Evolutionary conservation across 257 asterid genomes (phyloP).

Genomic region (Solanum virginianum): DNA sequence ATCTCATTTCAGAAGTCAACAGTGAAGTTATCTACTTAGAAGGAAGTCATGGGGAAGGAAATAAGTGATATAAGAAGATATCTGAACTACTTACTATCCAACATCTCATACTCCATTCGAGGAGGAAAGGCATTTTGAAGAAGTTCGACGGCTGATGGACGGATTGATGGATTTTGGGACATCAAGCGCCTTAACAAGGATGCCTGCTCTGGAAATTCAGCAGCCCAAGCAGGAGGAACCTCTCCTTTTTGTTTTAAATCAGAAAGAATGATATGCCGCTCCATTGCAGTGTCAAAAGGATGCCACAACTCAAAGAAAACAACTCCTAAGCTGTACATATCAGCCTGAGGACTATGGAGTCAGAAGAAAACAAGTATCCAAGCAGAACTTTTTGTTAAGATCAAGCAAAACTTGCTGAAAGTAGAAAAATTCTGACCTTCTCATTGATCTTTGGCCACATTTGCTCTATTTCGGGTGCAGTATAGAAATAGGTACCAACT

Average conservation of each 20-base stretch:
- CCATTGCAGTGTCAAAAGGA: constrained; percentile 96
- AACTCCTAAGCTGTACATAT: constrained; percentile 92
- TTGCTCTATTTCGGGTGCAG: constrained; percentile 97
- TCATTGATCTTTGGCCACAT: constrained; percentile 97
- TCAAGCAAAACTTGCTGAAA: constrained; percentile 4
- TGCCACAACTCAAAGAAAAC: constrained; percentile 96
- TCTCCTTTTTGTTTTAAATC: constrained; percentile 84
- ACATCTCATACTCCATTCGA: constrained; percentile 73
- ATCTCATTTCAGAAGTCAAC: neutral
- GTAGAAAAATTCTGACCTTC: constrained; percentile 37
- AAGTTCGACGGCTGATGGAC: constrained; percentile 92
- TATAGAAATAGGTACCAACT: constrained; percentile 92
- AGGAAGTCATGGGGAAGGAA: neutral
- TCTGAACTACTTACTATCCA: constrained; percentile 58
- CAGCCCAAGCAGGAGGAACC: constrained; percentile 70
- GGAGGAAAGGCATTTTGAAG: constrained; percentile 89
- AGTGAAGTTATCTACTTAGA: neutral
- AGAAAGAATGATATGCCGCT: constrained; percentile 76
- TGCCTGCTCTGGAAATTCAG: constrained; percentile 78
- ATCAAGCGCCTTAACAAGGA: constrained; percentile 56
- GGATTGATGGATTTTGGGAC: constrained; percentile 86
- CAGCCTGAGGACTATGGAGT: constrained; percentile 44
- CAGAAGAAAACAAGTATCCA: neutral
- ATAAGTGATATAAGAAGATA: neutral
- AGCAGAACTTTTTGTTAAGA: constrained; percentile 4